Percentiles rank a stretch among this genome's conserved stretches.
phyloP scores from a whole-genome alignment of 257 asterid genomes.

The Vinca minor region DNA sequence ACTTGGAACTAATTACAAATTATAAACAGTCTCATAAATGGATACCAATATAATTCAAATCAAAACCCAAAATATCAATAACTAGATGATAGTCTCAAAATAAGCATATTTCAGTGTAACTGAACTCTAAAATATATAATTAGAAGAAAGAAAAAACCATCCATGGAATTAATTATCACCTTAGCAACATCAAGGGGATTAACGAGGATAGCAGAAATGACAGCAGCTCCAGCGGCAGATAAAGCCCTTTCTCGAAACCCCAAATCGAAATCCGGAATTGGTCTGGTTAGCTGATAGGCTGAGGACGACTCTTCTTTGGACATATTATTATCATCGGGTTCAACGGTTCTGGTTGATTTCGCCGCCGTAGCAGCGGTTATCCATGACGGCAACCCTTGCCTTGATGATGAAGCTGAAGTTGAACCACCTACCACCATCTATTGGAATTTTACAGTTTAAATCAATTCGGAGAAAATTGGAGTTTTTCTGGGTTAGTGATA shows the following conservation, averaged over 20 bases:
- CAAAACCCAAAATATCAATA: neutral
- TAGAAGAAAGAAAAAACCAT: neutral
- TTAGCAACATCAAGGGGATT: slow-evolving; percentile 89
- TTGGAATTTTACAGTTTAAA: neutral
- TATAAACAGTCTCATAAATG: neutral
- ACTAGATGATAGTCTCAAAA: neutral
- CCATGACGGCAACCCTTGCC: slow-evolving; percentile 55
- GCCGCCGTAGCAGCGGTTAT: slow-evolving; percentile 29
- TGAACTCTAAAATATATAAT: neutral
- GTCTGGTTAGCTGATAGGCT: neutral
- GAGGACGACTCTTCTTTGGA: slow-evolving; percentile 8
- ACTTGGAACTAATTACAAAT: neutral
- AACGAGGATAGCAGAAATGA: slow-evolving; percentile 63
- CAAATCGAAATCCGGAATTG: slow-evolving; percentile 36
- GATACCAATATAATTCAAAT: neutral
- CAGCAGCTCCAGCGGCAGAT: slow-evolving; percentile 80
- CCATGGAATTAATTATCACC: slow-evolving; percentile 21
- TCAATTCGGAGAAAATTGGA: neutral
- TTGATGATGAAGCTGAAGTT: slow-evolving; percentile 26
- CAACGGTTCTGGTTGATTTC: slow-evolving; percentile 33
- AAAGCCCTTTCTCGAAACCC: slow-evolving; percentile 61
- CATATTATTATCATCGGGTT: slow-evolving; percentile 27
- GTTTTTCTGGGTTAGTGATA: neutral
- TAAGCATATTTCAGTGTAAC: neutral
- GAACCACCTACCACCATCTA: slow-evolving; percentile 44